Conservation (phyloP, 1,139 yeast species). For the Hansenula sp. region DNA sequence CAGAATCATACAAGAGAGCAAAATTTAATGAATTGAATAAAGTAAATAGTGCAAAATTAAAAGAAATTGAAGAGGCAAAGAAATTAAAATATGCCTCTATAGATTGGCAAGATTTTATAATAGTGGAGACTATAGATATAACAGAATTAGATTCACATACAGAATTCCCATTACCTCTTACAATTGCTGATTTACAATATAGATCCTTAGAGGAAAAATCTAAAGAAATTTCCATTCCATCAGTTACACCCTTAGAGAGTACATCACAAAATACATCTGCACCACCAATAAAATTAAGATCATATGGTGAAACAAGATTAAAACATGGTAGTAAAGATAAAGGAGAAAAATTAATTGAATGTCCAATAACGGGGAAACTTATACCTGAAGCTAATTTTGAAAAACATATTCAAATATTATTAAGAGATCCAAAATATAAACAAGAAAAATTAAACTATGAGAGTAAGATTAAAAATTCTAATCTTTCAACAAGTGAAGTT, state of each 20-base stretch:
- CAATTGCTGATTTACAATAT: conserved; percentile 55
- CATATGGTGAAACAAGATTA: conserved; percentile 66
- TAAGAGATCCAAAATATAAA: conserved; percentile 76
- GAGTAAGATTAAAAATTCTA: conserved; percentile 58
- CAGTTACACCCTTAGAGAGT: conserved; percentile 1
- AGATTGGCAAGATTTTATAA: conserved; percentile 82
- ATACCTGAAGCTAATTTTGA: conserved; percentile 73
- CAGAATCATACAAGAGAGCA: conserved; percentile 54
- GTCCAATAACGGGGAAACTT: conserved; percentile 70
- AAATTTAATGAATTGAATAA: conserved; percentile 41
- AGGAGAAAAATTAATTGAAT: conserved; percentile 43
- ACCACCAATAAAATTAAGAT: conserved; percentile 47
- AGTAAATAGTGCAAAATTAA: conserved; percentile 27
- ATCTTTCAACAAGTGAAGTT: conserved; percentile 65
- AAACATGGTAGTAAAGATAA: conserved; percentile 23
- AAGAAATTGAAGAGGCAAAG: conserved; percentile 33
- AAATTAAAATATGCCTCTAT: conserved; percentile 63
- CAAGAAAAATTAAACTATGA: conserved; percentile 65
- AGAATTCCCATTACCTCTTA: conserved; percentile 57
- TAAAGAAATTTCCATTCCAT: conserved; percentile 14
- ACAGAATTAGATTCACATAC: conserved; percentile 60
- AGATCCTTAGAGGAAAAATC: conserved; percentile 52
- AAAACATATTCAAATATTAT: conserved; percentile 63
- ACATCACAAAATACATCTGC: background rate
- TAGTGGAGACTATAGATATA: conserved; percentile 68